phyloP scores from a whole-genome alignment of 1,284 basidiomycete genomes.

The Gastroboletus turbinatus region DNA sequence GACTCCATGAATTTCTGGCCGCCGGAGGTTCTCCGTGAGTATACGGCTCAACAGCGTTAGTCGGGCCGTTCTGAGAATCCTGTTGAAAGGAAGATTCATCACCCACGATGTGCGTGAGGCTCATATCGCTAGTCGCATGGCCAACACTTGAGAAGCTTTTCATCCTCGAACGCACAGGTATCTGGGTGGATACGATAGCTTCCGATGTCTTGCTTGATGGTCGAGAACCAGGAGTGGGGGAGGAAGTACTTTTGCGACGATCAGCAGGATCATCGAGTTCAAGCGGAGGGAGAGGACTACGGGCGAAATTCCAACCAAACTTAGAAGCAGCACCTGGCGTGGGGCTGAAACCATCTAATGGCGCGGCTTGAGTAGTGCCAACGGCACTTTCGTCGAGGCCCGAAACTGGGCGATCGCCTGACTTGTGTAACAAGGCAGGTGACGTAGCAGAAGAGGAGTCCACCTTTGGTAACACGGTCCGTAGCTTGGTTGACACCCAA shows the following conservation, averaged over 20 bases:
- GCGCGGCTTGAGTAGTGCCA: not conserved
- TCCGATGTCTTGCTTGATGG: conserved; percentile 30
- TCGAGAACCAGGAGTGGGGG: conserved; percentile 25
- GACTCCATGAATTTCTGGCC: conserved; percentile 20
- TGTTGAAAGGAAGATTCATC: conserved; percentile 25
- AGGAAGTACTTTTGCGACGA: conserved; percentile 19
- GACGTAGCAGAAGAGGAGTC: not conserved
- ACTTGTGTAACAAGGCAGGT: conserved; percentile 1
- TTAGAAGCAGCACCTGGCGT: conserved; percentile 28
- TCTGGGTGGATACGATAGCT: conserved; percentile 36
- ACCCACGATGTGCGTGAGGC: conserved; percentile 24
- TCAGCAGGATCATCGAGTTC: conserved; percentile 39
- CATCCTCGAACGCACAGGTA: conserved; percentile 45
- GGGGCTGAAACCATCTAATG: conserved; percentile 9
- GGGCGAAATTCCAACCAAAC: conserved; percentile 45
- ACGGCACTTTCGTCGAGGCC: not conserved
- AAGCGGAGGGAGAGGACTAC: conserved; percentile 39
- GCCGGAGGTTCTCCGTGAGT: conserved; percentile 29
- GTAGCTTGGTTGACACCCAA: not conserved
- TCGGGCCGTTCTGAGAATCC: conserved; percentile 32
- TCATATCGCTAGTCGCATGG: conserved; percentile 29
- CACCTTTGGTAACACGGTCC: conserved; percentile 1
- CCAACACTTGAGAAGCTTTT: conserved; percentile 19
- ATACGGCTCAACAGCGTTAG: conserved; percentile 32
- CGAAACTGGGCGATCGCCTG: not conserved